These are phyloP conservation scores for Saccharomyces hybrid DNA, from an alignment of 1,139 yeast species.

Conservation along the genomic window DNA sequence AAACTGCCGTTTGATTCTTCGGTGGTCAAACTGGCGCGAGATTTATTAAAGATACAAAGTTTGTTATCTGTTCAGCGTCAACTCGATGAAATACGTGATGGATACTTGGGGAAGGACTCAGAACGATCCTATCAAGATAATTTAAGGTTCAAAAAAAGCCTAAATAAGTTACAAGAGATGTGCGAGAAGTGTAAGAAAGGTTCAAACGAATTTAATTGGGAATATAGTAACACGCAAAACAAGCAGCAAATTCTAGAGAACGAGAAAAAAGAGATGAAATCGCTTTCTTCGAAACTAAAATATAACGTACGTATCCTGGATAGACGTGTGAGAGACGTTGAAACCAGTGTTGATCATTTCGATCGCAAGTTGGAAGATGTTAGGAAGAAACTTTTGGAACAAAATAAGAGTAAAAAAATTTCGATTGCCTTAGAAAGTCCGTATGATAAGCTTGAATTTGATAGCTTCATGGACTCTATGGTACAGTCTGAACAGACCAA, in stretches of 20 bases:
- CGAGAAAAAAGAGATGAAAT: slow-evolving; percentile 15
- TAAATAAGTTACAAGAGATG: not conserved
- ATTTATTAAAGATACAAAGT: slow-evolving; percentile 18
- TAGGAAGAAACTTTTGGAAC: not conserved
- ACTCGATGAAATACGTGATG: slow-evolving; percentile 15
- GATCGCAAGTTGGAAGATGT: slow-evolving; percentile 2
- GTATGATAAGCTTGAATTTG: slow-evolving; percentile 1
- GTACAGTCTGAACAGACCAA: slow-evolving; percentile 3
- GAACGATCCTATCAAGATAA: not conserved
- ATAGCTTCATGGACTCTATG: not conserved
- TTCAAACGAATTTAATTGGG: not conserved
- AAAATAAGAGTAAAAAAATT: slow-evolving; percentile 1
- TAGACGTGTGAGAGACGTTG: slow-evolving; percentile 4
- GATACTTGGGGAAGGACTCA: slow-evolving; percentile 22
- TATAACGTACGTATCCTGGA: slow-evolving; percentile 2
- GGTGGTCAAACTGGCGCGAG: slow-evolving; percentile 26
- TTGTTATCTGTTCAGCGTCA: slow-evolving; percentile 2
- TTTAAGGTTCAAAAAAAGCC: not conserved
- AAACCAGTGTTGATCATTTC: slow-evolving; percentile 3
- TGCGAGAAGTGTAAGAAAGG: slow-evolving; percentile 1
- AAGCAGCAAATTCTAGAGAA: slow-evolving; percentile 34
- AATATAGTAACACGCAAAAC: slow-evolving; percentile 21
- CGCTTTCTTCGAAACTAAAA: slow-evolving; percentile 2
- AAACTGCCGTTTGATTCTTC: slow-evolving; percentile 30
- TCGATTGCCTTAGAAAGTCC: not conserved